These are phyloP conservation scores for Gaertneriomyces sp. DNA, from an alignment of 192 early-diverging fungal genomes.

Conservation along the genomic window DNA sequence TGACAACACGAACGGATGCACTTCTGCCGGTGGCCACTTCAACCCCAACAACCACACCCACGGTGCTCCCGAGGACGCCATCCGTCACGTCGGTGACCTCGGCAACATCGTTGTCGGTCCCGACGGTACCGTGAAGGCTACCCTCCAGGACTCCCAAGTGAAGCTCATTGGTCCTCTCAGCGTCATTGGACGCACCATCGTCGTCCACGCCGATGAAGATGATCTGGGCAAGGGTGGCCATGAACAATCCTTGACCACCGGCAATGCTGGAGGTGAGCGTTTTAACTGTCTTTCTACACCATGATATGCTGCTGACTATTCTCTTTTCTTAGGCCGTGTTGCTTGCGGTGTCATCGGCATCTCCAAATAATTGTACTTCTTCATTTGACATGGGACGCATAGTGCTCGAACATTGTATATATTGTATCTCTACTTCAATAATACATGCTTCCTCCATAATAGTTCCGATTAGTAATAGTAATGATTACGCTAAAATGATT, in stretches of 20 bases:
- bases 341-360: slow-evolving; percentile 90
- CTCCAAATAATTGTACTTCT: slow-evolving; percentile 33
- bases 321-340: slow-evolving; percentile 45
- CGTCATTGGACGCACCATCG: slow-evolving; percentile 79
- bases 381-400: no score
- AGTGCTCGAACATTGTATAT: no score
- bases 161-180: slow-evolving; percentile 73
- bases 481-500: no score
- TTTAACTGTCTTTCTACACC: background rate
- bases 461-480: no score
- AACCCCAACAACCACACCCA: slow-evolving; percentile 77
- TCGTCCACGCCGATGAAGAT: slow-evolving; percentile 82
- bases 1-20: slow-evolving; percentile 78
- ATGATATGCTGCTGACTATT: background rate
- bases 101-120: slow-evolving; percentile 70
- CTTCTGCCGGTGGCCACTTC: slow-evolving; percentile 80
- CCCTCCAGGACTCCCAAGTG: slow-evolving; percentile 56
- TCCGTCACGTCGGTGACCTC: slow-evolving; percentile 87
- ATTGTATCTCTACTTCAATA: no score
- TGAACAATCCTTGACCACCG: slow-evolving; percentile 69
- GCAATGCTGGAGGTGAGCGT: slow-evolving; percentile 63
- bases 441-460: no score
- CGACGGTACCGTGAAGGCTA: slow-evolving; percentile 54
- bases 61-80: slow-evolving; percentile 65
- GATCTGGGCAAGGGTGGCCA: slow-evolving; percentile 80